Conservation (phyloP, 148 eudicot genomes). For the Amaranthus hypochondriacus region DNA sequence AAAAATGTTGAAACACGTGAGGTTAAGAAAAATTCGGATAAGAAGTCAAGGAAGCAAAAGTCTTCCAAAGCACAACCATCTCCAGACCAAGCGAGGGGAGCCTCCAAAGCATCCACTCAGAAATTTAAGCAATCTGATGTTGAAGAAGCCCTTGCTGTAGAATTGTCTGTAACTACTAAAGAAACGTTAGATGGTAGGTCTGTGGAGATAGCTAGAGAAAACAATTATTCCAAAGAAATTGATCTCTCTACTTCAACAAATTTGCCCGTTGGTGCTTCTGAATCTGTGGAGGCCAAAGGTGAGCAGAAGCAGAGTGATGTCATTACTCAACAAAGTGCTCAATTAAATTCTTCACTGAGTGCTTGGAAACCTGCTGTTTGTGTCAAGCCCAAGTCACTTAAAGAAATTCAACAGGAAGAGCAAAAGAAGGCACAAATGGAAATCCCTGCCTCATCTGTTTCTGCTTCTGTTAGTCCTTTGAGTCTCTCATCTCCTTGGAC, state of each 20-base stretch:
- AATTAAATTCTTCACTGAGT: constrained; percentile 35
- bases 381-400: constrained; percentile 81
- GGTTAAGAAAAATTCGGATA: constrained; percentile 57
- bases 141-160: constrained; percentile 21
- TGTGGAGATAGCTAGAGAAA: constrained; percentile 21
- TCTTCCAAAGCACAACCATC: constrained; percentile 61
- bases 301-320: constrained; percentile 26
- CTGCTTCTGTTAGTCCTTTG: constrained; percentile 45
- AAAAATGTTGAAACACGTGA: constrained; percentile 48
- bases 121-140: constrained; percentile 41
- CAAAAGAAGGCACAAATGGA: constrained; percentile 59
- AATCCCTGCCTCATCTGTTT: constrained; percentile 33
- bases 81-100: constrained; percentile 51
- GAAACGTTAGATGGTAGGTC: constrained; percentile 19
- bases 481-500: constrained; percentile 64
- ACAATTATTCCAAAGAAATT: constrained; percentile 15
- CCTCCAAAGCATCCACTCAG: constrained; percentile 36
- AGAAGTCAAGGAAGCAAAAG: constrained; percentile 74
- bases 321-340: constrained; percentile 23
- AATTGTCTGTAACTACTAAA: constrained; percentile 8
- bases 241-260: constrained; percentile 23
- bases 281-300: constrained; percentile 24
- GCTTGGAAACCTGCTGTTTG: constrained; percentile 90
- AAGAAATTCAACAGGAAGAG: constrained; percentile 95
- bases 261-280: constrained; percentile 20